Percentiles rank a stretch among this genome's conserved stretches.
phyloP scores from a whole-genome alignment of 192 early-diverging fungal genomes.

The Chytriomyces hyalinus region DNA sequence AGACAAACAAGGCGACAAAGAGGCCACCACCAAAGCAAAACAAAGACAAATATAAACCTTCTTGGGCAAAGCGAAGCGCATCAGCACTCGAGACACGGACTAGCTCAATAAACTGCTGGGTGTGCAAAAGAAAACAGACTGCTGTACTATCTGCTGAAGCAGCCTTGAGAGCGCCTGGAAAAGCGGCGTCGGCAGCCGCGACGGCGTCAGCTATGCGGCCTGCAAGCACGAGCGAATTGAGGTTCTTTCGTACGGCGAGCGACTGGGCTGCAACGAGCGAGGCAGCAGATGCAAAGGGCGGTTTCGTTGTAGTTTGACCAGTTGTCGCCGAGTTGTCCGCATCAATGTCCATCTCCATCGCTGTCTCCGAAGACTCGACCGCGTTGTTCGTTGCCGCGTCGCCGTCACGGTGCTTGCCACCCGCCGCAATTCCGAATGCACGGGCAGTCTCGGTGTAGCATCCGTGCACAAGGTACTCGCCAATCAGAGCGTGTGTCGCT shows the following conservation, averaged over 20 bases:
- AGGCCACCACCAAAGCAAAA: neutral
- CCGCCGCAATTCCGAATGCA: constrained; percentile 54
- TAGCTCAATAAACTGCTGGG: constrained; percentile 70
- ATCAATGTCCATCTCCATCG: neutral
- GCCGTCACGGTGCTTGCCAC: no score
- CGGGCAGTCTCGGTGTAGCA: constrained; percentile 71
- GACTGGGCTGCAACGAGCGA: constrained; percentile 23
- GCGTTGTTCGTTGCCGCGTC: neutral
- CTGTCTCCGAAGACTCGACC: neutral
- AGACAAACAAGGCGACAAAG: no score
- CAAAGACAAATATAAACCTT: constrained; percentile 36
- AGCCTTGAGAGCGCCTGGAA: constrained; percentile 46
- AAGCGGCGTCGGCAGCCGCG: constrained; percentile 53
- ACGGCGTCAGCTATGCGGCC: constrained; percentile 48
- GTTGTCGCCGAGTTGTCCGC: neutral
- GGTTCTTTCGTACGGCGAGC: constrained; percentile 46
- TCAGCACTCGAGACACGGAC: constrained; percentile 51
- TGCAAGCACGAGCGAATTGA: constrained; percentile 31
- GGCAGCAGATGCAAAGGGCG: neutral
- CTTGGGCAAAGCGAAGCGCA: constrained; percentile 68
- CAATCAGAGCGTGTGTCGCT: constrained; percentile 55
- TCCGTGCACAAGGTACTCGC: constrained; percentile 71
- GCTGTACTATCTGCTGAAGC: constrained; percentile 51
- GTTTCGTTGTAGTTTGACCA: neutral
- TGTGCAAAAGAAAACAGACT: constrained; percentile 64